Base-by-base conservation (phyloP, 805 yeast genomes). In the Metschnikowia gruessii region DNA sequence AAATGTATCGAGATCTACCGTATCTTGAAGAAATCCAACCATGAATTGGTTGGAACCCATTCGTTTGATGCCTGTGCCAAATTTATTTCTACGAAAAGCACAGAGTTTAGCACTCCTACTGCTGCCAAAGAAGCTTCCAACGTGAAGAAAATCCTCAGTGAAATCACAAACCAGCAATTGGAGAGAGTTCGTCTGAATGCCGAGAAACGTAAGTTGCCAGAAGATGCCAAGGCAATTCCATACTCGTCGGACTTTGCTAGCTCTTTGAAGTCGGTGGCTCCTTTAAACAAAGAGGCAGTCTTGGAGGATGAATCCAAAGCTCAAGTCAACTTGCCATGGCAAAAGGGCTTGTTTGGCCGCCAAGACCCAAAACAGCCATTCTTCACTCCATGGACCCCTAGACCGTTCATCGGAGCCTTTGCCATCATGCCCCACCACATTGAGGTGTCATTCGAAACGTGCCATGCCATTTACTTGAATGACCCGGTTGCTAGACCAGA, bases 401-500 rank as follows among this genome's bases (percentile, higher is more conserved):
- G 97, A 69, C 94, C 89, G 37, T 94, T 92, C 69, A 69, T 94
- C 53, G 91, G 96, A 2, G 95, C 96, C 39, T 87, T 90, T 68
- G 94, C 97, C 11, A 79, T 94, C 49, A 76, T 88, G 59, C 99
- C 99, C 24, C 83, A 87, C 52, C 98, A 94, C 67, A 72, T 94
- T 45, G 98, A 94, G 70, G 72, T 94, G 37, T 87, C 95, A 18
- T 92, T 87, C 66, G 79, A 80, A 52, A 89, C 97, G 4, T 92
- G 98, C 64, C 97, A 91, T 65, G 97, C 97, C 4, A 86, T 94
- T n/a, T 94, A 92, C 67, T 70, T 94, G 65, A 85, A 97, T 69
- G 96, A 94, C 65, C 99, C 99, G 13, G 90, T 94, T 41, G 96
- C 97, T 12, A 81, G 97, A 65, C 97, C 97, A 6, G 97, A 97